Evolutionary conservation across 2,329 filamentous ascomycete genomes (phyloP).

Genomic region (Diaporthe sp.): DNA sequence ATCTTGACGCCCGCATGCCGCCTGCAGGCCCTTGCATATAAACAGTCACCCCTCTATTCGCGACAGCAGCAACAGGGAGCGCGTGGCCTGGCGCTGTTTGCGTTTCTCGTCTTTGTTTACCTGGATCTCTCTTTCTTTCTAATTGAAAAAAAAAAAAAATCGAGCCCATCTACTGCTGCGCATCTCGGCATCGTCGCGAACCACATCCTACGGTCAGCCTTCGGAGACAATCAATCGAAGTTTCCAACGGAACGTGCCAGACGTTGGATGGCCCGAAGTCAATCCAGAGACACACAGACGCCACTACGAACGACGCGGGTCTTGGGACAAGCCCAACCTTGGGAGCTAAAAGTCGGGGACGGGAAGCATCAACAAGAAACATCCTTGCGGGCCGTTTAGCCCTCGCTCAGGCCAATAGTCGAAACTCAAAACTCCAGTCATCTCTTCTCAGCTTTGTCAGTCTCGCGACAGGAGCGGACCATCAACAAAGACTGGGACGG

Average conservation of each 20-base stretch:
- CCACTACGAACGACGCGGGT: not conserved
- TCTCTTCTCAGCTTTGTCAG: not conserved
- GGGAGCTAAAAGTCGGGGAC: conserved; percentile 16
- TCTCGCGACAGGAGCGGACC: conserved; percentile 18
- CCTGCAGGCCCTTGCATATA: conserved; percentile 27
- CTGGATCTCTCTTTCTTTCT: not conserved
- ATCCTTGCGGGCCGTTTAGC: conserved; percentile 11
- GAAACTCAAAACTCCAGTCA: conserved; percentile 21
- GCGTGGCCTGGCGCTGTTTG: not conserved
- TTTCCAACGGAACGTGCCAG: not conserved
- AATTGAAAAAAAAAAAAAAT: not conserved
- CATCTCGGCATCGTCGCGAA: not conserved
- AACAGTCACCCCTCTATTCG: conserved; percentile 2
- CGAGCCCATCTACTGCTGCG: not conserved
- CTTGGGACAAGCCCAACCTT: conserved; percentile 5
- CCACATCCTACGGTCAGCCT: not conserved
- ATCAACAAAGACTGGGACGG: conserved; percentile 22
- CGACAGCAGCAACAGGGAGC: conserved; percentile 4
- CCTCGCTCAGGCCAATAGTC: conserved; percentile 12
- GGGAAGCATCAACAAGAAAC: conserved; percentile 25
- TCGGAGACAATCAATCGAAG: not conserved
- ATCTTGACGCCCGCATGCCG: not conserved
- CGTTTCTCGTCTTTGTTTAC: conserved; percentile 9
- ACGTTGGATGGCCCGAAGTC: conserved; percentile 12
- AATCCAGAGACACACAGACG: conserved; percentile 23